Evolutionary conservation across 306 rosid species (phyloP).

Genomic region (Quercus alba): DNA sequence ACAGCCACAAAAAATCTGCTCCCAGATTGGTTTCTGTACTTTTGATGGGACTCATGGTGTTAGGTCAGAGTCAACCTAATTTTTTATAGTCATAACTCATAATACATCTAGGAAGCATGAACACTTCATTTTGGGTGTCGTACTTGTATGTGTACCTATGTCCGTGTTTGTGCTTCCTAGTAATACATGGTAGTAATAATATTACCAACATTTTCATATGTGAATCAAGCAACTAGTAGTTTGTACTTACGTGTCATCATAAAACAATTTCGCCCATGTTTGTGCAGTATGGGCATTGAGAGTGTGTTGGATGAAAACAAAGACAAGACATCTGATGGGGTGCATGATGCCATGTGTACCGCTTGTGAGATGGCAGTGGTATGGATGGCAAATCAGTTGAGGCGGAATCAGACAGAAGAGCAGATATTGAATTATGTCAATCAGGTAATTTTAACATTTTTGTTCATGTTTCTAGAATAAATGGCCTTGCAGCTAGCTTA

Average conservation of each 20-base stretch:
- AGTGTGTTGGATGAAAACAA: conserved; percentile 49
- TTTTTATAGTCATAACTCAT: background rate
- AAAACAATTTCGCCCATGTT: background rate
- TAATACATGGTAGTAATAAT: background rate
- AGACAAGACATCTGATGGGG: conserved; percentile 29
- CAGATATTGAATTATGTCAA: conserved; percentile 46
- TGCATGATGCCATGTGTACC: conserved; percentile 51
- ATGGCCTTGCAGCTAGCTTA: conserved; percentile 9
- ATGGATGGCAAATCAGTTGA: conserved; percentile 56
- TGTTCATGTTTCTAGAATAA: background rate
- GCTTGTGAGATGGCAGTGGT: conserved; percentile 78
- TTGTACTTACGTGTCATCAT: background rate
- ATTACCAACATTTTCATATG: background rate
- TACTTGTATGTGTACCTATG: no score
- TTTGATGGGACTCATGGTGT: conserved; percentile 27
- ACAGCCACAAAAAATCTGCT: conserved; percentile 31
- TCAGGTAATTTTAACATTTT: conserved; percentile 29
- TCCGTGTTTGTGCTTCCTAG: no score
- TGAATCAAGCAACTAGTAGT: background rate
- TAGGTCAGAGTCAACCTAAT: conserved; percentile 28
- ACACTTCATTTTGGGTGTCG: no score
- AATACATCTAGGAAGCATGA: no score
- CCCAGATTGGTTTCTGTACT: conserved; percentile 39
- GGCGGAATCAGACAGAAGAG: conserved; percentile 50
- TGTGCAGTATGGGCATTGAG: conserved; percentile 43